A percentile compares a stretch with the other conserved stretches of the same genome.
These are phyloP conservation scores for Delphinella strobiligena DNA, from an alignment of 2,329 filamentous ascomycete genomes.

Conservation along the genomic window DNA sequence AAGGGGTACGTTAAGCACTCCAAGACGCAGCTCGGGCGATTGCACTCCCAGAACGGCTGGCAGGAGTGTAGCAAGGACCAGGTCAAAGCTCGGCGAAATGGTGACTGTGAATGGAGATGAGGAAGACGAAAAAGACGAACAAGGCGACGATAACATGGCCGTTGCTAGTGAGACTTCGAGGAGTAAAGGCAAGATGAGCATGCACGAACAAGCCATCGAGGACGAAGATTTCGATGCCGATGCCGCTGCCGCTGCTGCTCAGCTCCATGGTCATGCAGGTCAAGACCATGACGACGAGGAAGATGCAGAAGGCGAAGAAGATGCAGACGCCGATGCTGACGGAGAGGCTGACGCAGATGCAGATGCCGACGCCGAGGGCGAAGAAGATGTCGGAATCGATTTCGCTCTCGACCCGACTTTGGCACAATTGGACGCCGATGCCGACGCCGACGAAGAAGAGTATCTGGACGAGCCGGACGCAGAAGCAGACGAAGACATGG, in stretches of 20 bases:
- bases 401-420: neutral
- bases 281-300: conserved; percentile 13
- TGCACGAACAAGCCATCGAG: conserved; percentile 4
- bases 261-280: conserved; percentile 9
- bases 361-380: conserved; percentile 10
- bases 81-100: conserved; percentile 32
- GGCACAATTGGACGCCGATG: neutral
- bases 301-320: conserved; percentile 1
- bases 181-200: conserved; percentile 2
- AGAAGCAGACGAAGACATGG: conserved; percentile 14
- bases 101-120: conserved; percentile 15
- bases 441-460: conserved; percentile 2
- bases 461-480: conserved; percentile 13
- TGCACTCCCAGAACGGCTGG: conserved; percentile 4
- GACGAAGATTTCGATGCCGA: conserved; percentile 18
- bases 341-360: conserved; percentile 7
- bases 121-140: conserved; percentile 19
- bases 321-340: no score
- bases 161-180: conserved; percentile 9
- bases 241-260: conserved; percentile 5
- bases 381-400: conserved; percentile 4
- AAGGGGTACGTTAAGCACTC: conserved; percentile 15
- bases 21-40: conserved; percentile 9
- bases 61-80: conserved; percentile 18
- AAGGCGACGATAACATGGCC: conserved; percentile 1